These are phyloP conservation scores for Coemansia sp. DNA, from an alignment of 192 early-diverging fungal genomes.

Conservation along the genomic window DNA sequence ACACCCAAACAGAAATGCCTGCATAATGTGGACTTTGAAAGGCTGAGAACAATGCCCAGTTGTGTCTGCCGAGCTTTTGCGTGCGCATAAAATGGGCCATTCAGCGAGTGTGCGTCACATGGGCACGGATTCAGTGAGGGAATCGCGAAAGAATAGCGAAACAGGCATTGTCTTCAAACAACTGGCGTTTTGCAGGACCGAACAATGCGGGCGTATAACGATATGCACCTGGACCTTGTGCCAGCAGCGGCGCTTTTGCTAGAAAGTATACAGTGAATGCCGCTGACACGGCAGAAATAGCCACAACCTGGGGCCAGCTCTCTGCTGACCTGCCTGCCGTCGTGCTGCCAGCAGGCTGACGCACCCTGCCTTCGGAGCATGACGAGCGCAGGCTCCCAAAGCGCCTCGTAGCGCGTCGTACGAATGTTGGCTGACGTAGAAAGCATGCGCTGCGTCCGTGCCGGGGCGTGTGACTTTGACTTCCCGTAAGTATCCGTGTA, in stretches of 20 bases:
- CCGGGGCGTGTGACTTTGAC: slow-evolving; percentile 21
- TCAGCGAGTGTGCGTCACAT: background rate
- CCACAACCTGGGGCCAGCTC: slow-evolving; percentile 4
- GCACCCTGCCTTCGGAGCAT: background rate
- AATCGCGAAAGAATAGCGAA: slow-evolving; percentile 4
- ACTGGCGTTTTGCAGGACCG: background rate
- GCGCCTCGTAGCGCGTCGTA: background rate
- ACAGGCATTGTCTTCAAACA: slow-evolving; percentile 2
- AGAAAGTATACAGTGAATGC: slow-evolving; percentile 11
- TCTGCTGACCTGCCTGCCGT: background rate
- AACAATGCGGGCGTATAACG: slow-evolving; percentile 2
- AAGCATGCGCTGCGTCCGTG: slow-evolving; percentile 11
- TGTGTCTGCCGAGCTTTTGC: slow-evolving; percentile 1
- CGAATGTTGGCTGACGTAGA: background rate
- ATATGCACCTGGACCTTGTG: slow-evolving; percentile 25
- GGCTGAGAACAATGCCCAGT: background rate
- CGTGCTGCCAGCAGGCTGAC: background rate
- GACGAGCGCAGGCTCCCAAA: background rate
- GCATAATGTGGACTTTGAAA: background rate
- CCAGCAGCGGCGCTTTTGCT: slow-evolving; percentile 14
- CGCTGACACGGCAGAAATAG: slow-evolving; percentile 5
- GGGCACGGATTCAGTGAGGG: background rate
- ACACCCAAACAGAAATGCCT: slow-evolving; percentile 1
- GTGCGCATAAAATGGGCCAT: background rate
- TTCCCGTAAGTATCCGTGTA: slow-evolving; percentile 29